These are phyloP conservation scores for Collybia nuda DNA, from an alignment of 768 basidiomycete species.

Conservation along the genomic window DNA sequence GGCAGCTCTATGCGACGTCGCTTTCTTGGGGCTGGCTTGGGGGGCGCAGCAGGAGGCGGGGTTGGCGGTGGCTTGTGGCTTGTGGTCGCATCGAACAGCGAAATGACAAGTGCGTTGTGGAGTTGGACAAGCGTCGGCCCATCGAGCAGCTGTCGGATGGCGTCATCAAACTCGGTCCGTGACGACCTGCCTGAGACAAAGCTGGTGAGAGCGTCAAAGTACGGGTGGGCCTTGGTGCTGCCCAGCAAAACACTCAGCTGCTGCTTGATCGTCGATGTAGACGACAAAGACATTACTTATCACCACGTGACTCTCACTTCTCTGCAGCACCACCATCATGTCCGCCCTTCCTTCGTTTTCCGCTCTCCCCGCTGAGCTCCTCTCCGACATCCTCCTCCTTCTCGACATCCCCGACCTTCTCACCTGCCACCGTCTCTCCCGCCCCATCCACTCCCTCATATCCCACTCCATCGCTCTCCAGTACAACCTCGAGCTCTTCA, in stretches of 20 bases:
- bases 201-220: conserved; percentile 1
- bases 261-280: conserved; percentile 6
- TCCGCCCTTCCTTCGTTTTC: neutral
- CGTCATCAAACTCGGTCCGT: conserved; percentile 72
- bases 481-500: conserved; percentile 14
- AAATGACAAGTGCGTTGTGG: conserved; percentile 83
- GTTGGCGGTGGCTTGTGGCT: conserved; percentile 62
- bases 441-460: conserved; percentile 1
- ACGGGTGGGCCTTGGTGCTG: neutral
- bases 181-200: neutral
- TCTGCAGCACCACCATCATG: neutral
- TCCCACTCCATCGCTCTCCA: conserved; percentile 6
- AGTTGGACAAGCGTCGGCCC: conserved; percentile 69
- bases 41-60: conserved; percentile 59
- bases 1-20: conserved; percentile 72
- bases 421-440: conserved; percentile 4
- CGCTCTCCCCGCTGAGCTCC: conserved; percentile 1
- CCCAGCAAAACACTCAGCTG: neutral
- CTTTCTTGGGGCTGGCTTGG: too few species aligned
- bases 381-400: neutral
- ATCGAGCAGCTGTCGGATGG: conserved; percentile 60
- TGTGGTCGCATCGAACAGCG: conserved; percentile 68
- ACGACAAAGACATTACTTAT: conserved; percentile 1
- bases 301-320: neutral
- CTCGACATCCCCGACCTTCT: conserved; percentile 2